Base-by-base conservation (phyloP, 2,329 filamentous ascomycete genomes). In the Nannizziopsis barbatae region DNA sequence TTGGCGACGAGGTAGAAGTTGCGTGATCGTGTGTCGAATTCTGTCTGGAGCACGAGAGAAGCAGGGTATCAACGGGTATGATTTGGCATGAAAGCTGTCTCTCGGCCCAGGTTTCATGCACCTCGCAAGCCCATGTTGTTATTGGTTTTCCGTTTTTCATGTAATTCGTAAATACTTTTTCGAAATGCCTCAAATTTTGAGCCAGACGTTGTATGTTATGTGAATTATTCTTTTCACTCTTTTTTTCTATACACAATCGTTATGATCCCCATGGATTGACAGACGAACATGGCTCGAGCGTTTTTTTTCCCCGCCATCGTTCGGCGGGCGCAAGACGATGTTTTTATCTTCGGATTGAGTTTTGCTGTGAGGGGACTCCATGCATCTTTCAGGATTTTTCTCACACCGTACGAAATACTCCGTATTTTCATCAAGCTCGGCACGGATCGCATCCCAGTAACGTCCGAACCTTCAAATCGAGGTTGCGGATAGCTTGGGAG, bases 1-100 rank as follows among this genome's bases (percentile, higher is more conserved):
- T 48, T 48, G 45, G 45, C 45, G 14, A 36, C 38, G 42, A 38
- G 31, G 36, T 46, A 37, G 44, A 37, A 17, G 17, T 22, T 40
- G 45, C 37, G 18, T 47, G 27, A 17, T 37, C 39, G 43, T 18
- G 18, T 45, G 32, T 37, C 15, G 15, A 17, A 42, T 45, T 39
- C 37, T 45, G 8, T 45, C 43, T 45, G 43, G 35, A 45, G n/a
- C 35, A 45, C 18, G 44, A 18, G 20, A 32, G 35, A 14, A 20
- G n/a, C 22, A 27, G 36, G 44, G 20, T 46, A 33, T 31, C 36
- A 46, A 14, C 36, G 22, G 22, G 43, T 22, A 38, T 18, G 36
- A 39, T 40, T 46, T 46, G 44, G 27, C 20, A 22, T 12, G 8
- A 38, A 45, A 45, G 43, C 35, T 38, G 35, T 38, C 22, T 27